Evolutionary conservation across 345 rosid species (phyloP).

Genomic region (Camelina neglecta): DNA sequence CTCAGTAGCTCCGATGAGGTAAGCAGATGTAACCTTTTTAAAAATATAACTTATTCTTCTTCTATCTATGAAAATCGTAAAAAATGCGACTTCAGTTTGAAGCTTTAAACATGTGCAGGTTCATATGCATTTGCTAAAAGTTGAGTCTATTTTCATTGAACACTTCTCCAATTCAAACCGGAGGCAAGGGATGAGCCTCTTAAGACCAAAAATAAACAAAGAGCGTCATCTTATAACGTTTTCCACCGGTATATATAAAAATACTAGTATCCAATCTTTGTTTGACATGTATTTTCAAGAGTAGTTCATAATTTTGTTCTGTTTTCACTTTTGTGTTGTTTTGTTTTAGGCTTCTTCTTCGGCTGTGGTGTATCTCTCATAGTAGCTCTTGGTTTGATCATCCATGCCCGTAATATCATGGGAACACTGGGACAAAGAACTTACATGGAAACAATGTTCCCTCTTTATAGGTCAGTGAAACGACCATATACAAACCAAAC

Average conservation of each 20-base stretch:
- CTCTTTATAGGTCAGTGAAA: constrained; percentile 61
- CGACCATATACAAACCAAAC: background rate
- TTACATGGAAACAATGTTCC: constrained; percentile 81
- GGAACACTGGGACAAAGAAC: constrained; percentile 48
- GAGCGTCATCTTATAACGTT: constrained; percentile 60
- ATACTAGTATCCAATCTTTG: background rate
- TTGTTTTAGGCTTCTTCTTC: constrained; percentile 57
- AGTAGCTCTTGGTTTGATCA: constrained; percentile 52
- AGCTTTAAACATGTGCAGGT: constrained; percentile 41
- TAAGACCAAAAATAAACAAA: constrained; percentile 60
- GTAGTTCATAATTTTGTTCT: constrained; percentile 6
- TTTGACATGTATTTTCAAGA: background rate
- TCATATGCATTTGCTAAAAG: constrained; percentile 52
- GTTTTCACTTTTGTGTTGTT: background rate
- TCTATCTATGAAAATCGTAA: background rate
- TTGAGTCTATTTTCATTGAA: constrained; percentile 59
- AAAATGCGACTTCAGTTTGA: background rate
- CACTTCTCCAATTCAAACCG: constrained; percentile 65
- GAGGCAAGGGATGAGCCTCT: constrained; percentile 56
- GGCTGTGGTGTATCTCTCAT: constrained; percentile 71
- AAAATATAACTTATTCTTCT: background rate
- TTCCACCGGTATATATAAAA: constrained; percentile 49
- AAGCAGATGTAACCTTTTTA: background rate
- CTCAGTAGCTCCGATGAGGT: constrained; percentile 54
- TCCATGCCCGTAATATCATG: constrained; percentile 56